These are phyloP conservation scores for Paramecium biaurelia DNA, from an alignment of 73 alveolate species.

Conservation along the genomic window DNA sequence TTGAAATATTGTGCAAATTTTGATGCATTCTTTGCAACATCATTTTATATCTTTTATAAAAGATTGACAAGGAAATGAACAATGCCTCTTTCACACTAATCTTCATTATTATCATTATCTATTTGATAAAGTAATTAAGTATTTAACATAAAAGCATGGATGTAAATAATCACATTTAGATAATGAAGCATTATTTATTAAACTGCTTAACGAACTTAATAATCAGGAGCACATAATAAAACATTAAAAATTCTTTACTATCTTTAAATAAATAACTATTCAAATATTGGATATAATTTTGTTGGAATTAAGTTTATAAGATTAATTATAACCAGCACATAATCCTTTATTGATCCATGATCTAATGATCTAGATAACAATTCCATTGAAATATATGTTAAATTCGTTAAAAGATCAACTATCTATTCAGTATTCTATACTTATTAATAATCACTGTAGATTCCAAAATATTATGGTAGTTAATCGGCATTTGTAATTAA, in stretches of 20 bases:
- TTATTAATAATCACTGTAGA: neutral
- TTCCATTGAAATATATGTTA: neutral
- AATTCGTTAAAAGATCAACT: neutral
- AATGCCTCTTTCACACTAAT: neutral
- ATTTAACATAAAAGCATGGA: neutral
- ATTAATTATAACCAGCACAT: neutral
- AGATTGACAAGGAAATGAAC: neutral
- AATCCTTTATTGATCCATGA: neutral
- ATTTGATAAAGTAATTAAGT: neutral
- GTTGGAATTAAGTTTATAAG: neutral
- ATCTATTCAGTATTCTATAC: neutral
- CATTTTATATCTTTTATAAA: neutral
- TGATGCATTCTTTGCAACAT: neutral
- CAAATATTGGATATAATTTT: neutral
- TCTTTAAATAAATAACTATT: neutral
- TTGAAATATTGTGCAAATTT: neutral
- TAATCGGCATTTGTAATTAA: neutral
- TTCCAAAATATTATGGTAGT: neutral
- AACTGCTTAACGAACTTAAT: neutral
- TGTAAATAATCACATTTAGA: neutral
- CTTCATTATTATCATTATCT: neutral
- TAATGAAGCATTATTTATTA: neutral
- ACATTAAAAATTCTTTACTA: neutral
- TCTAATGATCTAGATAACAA: neutral
- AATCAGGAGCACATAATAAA: neutral